Percentiles rank a stretch among this genome's conserved stretches.
Conservation (phyloP, 2,329 filamentous ascomycete species). For the Mariannaea sp. region DNA sequence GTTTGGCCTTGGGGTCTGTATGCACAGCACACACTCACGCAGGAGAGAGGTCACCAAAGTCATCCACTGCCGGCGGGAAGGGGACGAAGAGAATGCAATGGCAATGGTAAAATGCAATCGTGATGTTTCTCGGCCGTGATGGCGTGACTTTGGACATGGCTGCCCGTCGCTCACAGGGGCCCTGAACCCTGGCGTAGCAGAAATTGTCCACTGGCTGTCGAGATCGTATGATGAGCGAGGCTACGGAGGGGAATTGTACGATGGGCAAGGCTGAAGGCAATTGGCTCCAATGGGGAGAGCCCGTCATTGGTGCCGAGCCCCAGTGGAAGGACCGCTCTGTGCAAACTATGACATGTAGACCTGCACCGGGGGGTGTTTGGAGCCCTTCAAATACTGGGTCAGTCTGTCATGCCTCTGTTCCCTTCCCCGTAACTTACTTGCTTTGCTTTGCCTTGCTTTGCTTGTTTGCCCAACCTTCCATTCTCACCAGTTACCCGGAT, state of each 20-base stretch:
- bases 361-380: neutral
- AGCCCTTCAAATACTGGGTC: too few relatives aligned
- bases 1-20: neutral
- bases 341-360: neutral
- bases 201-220: slow-evolving; percentile 34
- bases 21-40: neutral
- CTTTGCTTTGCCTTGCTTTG: too few relatives aligned
- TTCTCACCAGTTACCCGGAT: too few relatives aligned
- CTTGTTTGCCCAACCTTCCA: too few relatives aligned
- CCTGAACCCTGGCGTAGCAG: slow-evolving; percentile 38
- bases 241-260: slow-evolving; percentile 43
- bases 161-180: slow-evolving; percentile 32
- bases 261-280: slow-evolving; percentile 33
- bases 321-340: too few relatives aligned
- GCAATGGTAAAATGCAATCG: slow-evolving; percentile 20
- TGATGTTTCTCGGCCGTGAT: slow-evolving; percentile 38
- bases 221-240: slow-evolving; percentile 49
- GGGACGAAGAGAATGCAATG: slow-evolving; percentile 20
- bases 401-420: too few relatives aligned
- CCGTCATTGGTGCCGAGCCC: neutral
- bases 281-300: slow-evolving; percentile 28
- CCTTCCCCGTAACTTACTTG: too few relatives aligned
- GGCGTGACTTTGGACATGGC: slow-evolving; percentile 39
- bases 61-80: slow-evolving; percentile 26
- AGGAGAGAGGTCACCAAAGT: slow-evolving; percentile 12